Percentiles rank a stretch among this genome's conserved stretches.
Evolutionary conservation across 1,139 yeast genomes (phyloP).

Genomic region (Yamadazyma triangularis): DNA sequence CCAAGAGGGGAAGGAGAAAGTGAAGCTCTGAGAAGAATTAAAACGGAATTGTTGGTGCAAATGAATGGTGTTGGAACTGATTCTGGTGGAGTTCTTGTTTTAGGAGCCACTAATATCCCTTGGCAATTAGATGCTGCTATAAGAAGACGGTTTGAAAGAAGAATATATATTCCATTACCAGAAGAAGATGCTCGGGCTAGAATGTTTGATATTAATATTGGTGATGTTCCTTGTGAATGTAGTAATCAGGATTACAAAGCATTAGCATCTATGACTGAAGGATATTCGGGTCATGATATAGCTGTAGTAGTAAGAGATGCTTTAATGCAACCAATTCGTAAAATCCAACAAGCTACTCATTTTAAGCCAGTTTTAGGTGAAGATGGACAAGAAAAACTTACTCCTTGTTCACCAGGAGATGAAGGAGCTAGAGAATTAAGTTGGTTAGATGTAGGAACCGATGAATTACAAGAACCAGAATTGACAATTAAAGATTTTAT

Average conservation of each 20-base stretch:
- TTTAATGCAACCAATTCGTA: slow-evolving; percentile 94
- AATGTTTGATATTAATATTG: slow-evolving; percentile 94
- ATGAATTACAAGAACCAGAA: slow-evolving; percentile 85
- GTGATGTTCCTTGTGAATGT: slow-evolving; percentile 81
- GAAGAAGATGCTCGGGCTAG: slow-evolving; percentile 85
- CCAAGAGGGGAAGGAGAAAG: slow-evolving; percentile 98
- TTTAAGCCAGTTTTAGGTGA: slow-evolving; percentile 54
- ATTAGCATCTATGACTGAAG: slow-evolving; percentile 92
- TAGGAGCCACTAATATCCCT: slow-evolving; percentile 98
- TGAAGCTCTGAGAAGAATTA: slow-evolving; percentile 93
- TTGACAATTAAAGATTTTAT: slow-evolving; percentile 88
- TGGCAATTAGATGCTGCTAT: slow-evolving; percentile 99
- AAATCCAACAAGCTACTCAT: slow-evolving; percentile 95
- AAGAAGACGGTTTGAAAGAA: slow-evolving; percentile 90
- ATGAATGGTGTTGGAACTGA: slow-evolving; percentile 99
- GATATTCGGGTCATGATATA: slow-evolving; percentile 96
- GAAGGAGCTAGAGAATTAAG: slow-evolving; percentile 78
- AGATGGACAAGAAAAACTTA: slow-evolving; percentile 45
- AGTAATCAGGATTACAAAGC: slow-evolving; percentile 68
- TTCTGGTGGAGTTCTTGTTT: slow-evolving; percentile 82
- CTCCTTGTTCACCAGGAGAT: slow-evolving; percentile 98
- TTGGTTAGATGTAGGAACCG: slow-evolving; percentile 90
- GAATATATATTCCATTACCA: slow-evolving; percentile 93
- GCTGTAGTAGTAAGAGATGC: slow-evolving; percentile 98
- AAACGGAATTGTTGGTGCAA: slow-evolving; percentile 92